Evolutionary conservation across 768 basidiomycete species (phyloP), one percentile per base, ranked within the genome.

Genomic region (Rhodotorula kratochvilovae): DNA sequence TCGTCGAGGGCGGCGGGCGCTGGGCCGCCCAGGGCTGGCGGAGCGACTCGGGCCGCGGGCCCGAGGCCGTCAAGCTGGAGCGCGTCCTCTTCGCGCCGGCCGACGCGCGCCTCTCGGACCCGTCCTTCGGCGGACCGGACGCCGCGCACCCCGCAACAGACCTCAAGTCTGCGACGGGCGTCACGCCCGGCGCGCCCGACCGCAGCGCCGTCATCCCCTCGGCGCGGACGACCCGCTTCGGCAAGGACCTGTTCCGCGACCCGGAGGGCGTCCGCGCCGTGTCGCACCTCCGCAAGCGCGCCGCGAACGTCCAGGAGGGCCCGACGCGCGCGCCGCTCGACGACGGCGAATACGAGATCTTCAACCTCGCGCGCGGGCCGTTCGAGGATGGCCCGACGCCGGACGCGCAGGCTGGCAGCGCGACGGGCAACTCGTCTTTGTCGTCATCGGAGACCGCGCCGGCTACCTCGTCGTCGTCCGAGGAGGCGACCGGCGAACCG

Each of bases 1-100:
- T 98, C 31, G 87, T 97, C 35, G 95, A 98, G 80, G 95, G 94
- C 57, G 77, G 76, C 43, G 76, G 76, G 23, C 63, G 74, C 25
- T 78, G 77, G 77, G 59, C 53, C 7, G 27, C 29, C 23, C 67
- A 72, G 39, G 72, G 72, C 8, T 69, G 56, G 51, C 45, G 72
- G 60, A 63, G 63, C 55, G 72, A 68, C 54, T 60, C 56, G 46
- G 72, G 72, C 1, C 66, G 70, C 8, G 70, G 70, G 3, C 70
- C 70, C 8, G 54, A 71, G 23, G 70, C 70, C 13, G 61, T 71
- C 61, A 51, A 63, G 54, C 57, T 65, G 57, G 68, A 72, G 43
- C n/a, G n/a, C 11, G 54, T 70, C 56, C 62, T 73, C 23, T 71
- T 77, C 88, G 89, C 17, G 82, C 80, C 76, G 75, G 91, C 46